Percentiles rank a stretch among this genome's conserved stretches.
These are phyloP conservation scores for Clarireedia paspali DNA, from an alignment of 2,329 filamentous ascomycete species.

Conservation along the genomic window DNA sequence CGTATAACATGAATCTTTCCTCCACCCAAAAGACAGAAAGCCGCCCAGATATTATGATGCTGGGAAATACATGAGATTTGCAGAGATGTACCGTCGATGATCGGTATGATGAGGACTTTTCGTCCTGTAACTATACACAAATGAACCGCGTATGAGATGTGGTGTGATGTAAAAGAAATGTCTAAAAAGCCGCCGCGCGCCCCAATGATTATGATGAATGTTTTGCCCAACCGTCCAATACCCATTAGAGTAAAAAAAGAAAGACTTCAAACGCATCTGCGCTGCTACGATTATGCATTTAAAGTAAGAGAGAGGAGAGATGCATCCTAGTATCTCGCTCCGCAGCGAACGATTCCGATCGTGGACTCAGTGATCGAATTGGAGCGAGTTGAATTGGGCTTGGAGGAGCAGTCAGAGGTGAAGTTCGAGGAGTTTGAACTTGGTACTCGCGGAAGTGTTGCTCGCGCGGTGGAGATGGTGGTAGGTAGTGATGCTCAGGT, in stretches of 20 bases:
- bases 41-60: not conserved
- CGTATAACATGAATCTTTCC: not conserved
- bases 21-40: not conserved
- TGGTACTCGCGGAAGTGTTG: slow-evolving; percentile 1
- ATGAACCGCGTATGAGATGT: not conserved
- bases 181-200: not conserved
- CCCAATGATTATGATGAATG: not conserved
- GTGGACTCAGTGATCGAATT: slow-evolving; percentile 15
- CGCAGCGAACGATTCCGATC: slow-evolving; percentile 10
- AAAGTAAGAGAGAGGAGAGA: slow-evolving; percentile 23
- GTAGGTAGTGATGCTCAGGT: slow-evolving; percentile 11
- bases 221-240: not conserved
- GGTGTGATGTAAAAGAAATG: not conserved
- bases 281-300: not conserved
- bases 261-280: slow-evolving; percentile 6
- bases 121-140: not conserved
- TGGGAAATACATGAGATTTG: not conserved
- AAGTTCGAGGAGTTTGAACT: slow-evolving; percentile 14
- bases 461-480: slow-evolving; percentile 12
- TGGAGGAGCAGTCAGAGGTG: slow-evolving; percentile 24
- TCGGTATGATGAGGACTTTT: not conserved
- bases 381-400: slow-evolving; percentile 28
- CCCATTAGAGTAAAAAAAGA: not conserved
- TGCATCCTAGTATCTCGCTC: slow-evolving; percentile 28
- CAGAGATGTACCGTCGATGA: not conserved